Base-by-base conservation (phyloP, 306 rosid species). In the Dryas drummondii region DNA sequence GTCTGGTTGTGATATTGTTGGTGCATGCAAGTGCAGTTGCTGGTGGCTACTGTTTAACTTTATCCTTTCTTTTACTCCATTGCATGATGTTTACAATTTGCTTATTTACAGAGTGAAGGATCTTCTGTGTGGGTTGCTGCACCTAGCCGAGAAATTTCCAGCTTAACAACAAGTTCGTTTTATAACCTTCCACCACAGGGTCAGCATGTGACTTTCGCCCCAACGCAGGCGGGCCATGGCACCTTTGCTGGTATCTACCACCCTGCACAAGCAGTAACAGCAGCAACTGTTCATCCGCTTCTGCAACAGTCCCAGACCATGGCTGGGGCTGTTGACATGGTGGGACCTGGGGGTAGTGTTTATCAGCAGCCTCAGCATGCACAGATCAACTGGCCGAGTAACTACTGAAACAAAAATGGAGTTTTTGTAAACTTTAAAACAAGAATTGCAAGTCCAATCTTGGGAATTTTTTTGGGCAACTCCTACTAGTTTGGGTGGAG, bases 261-360 rank as follows among this genome's bases (percentile, higher is more conserved):
- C 87, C 99, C 97, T 45, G 93, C 87, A 5, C 99, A 94, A 82
- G 93, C 90, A 48, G 94, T 86, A 73, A 84, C 96, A 9, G 91
- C 93, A n/a, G 79, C 93, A 61, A 9, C 89, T 15, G 88, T 94
- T 79, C 99, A 94, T 85, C 97, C 99, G 4, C 87, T 94, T 83
- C 83, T 94, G 72, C 99, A 91, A 80, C 98, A 94, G 87, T 82
- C 98, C 46, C 99, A 92, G 80, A 78, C 98, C 67, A 87, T 94
- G 89, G 93, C 93, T 17, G 99, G 97, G 83, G 88, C 88, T 64
- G 97, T 90, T 68, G 99, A 94, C 82, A 87, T 93, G 91, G 97
- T 82, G 66, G 99, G 99, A 82, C 93, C 92, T 0, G 97, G 97
- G 61, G 97, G 97, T 9, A 83, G 80, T 77, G 93, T 90, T 82